phyloP scores from a whole-genome alignment of 257 asterid genomes.

The Galeopsis tetrahit region DNA sequence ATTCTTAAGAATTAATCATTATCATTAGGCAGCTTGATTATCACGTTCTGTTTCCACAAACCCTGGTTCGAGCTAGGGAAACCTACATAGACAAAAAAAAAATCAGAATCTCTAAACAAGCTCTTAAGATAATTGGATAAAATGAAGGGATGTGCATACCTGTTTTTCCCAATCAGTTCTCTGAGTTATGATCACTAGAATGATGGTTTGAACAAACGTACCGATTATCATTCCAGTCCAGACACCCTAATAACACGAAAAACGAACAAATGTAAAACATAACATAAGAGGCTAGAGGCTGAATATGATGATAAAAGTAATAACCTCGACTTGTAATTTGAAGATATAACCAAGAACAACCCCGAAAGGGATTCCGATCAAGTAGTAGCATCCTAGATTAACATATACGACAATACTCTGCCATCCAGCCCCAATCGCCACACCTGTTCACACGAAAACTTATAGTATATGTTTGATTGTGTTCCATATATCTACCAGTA shows the following conservation, averaged over 20 bases:
- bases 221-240: conserved; percentile 76
- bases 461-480: background rate
- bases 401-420: conserved; percentile 64
- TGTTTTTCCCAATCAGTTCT: conserved; percentile 70
- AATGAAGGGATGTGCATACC: conserved; percentile 34
- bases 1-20: too few species aligned
- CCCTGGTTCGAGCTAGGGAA: conserved; percentile 43
- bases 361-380: conserved; percentile 65
- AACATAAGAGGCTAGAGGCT: background rate
- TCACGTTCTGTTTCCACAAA: conserved; percentile 34
- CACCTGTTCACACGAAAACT: conserved; percentile 45
- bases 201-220: conserved; percentile 54
- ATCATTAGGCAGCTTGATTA: conserved; percentile 29
- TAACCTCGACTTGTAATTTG: conserved; percentile 57
- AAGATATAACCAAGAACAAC: conserved; percentile 55
- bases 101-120: background rate
- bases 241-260: conserved; percentile 48
- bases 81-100: conserved; percentile 34
- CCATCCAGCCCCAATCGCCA: conserved; percentile 71
- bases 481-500: background rate
- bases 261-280: background rate
- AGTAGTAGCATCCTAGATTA: conserved; percentile 59
- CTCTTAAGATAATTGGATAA: background rate
- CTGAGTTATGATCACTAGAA: conserved; percentile 43
- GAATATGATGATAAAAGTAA: background rate